A percentile compares a stretch with the other conserved stretches of the same genome.
Conservation (phyloP, 2,329 filamentous ascomycete genomes). For the Stemphylium vesicarium region DNA sequence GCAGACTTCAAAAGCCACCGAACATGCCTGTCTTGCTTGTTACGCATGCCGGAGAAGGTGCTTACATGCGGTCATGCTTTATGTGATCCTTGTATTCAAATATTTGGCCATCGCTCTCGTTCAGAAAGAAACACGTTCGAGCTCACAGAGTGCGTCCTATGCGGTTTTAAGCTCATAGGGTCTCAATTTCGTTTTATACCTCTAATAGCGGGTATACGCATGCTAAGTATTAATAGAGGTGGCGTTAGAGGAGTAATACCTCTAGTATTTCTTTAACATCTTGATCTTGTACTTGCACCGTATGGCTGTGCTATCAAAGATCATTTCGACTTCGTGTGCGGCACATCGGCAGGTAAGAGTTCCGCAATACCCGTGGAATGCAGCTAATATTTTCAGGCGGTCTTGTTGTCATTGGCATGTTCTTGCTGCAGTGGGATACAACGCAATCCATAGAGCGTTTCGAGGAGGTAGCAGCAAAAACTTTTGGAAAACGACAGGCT, state of each 20-base stretch:
- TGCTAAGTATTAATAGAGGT: conserved; percentile 19
- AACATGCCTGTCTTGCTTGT: conserved; percentile 22
- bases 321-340: conserved; percentile 17
- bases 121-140: conserved; percentile 16
- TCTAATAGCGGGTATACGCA: conserved; percentile 20
- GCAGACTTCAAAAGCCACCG: conserved; percentile 14
- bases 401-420: conserved; percentile 34
- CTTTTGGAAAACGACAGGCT: conserved; percentile 21
- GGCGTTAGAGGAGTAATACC: conserved; percentile 22
- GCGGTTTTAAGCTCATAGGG: conserved; percentile 8
- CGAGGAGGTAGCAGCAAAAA: conserved; percentile 28
- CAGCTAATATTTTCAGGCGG: conserved; percentile 26
- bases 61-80: conserved; percentile 17
- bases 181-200: conserved; percentile 16
- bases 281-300: conserved; percentile 7
- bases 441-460: conserved; percentile 29
- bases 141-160: conserved; percentile 15
- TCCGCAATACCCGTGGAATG: neutral
- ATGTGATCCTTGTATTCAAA: conserved; percentile 15
- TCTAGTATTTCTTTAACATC: conserved; percentile 19
- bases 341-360: conserved; percentile 15
- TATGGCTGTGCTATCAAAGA: conserved; percentile 10
- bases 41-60: conserved; percentile 23
- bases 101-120: conserved; percentile 5
- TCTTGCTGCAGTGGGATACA: conserved; percentile 32